These are phyloP conservation scores for Citrus mangshanensis DNA, from an alignment of 345 rosid species.

Conservation along the genomic window DNA sequence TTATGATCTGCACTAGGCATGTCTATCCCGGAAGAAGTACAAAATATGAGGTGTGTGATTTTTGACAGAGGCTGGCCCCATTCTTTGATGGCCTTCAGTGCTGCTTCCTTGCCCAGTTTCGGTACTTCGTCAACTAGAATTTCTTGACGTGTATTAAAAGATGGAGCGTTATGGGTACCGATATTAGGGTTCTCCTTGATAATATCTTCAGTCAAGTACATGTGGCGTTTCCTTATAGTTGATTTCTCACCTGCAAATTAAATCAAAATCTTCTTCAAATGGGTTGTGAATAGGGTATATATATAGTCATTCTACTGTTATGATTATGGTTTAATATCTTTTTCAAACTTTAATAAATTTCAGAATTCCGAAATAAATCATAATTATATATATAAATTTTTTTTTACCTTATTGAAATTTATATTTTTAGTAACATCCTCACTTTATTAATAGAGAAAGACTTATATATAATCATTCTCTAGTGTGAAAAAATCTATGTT, in stretches of 20 bases:
- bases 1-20: not conserved
- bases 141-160: not conserved
- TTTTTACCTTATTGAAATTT: too few relatives aligned
- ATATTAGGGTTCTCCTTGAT: not conserved
- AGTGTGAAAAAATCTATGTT: too few relatives aligned
- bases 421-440: too few relatives aligned
- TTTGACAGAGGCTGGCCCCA: not conserved
- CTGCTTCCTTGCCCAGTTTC: not conserved
- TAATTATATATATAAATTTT: too few relatives aligned
- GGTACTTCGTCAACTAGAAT: not conserved
- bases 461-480: too few relatives aligned
- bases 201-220: not conserved
- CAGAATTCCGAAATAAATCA: too few relatives aligned
- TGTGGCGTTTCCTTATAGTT: not conserved
- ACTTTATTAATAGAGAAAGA: too few relatives aligned
- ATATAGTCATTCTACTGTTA: too few relatives aligned
- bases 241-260: not conserved
- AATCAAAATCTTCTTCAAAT: not conserved
- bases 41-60: not conserved
- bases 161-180: not conserved
- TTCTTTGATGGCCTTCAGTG: conserved; percentile 3
- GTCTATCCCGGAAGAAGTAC: not conserved
- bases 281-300: too few relatives aligned
- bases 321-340: too few relatives aligned
- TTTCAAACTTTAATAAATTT: rapidly evolving